A percentile compares a stretch with the other conserved stretches of the same genome.
Conservation (phyloP, 805 yeast species). For the Ogataea paradorogensis region DNA sequence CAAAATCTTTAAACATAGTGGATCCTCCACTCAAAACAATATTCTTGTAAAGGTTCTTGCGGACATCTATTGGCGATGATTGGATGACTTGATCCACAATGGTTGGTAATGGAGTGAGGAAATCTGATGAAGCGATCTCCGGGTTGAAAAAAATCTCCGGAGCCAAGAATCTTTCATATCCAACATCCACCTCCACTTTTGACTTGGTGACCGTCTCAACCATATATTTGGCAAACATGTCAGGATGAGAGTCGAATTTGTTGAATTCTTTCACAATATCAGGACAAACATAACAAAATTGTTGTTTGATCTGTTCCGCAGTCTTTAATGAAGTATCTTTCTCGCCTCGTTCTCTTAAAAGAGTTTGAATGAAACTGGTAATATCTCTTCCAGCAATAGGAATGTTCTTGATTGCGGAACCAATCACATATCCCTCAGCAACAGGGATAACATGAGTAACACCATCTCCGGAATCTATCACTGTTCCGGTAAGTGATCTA, state of each 20-base stretch:
- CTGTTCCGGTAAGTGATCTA: conserved; percentile 96
- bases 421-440: conserved; percentile 98
- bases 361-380: conserved; percentile 86
- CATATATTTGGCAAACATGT: conserved; percentile 87
- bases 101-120: conserved; percentile 92
- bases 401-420: conserved; percentile 93
- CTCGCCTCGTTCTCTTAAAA: conserved; percentile 96
- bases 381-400: conserved; percentile 99
- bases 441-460: conserved; percentile 99
- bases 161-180: conserved; percentile 95
- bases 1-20: conserved; percentile 98
- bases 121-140: conserved; percentile 93
- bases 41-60: conserved; percentile 93
- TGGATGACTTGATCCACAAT: conserved; percentile 95
- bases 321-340: conserved; percentile 89
- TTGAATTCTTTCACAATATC: conserved; percentile 95
- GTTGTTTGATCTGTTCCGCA: conserved; percentile 95
- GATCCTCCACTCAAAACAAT: conserved; percentile 97
- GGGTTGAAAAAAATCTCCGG: conserved; percentile 99
- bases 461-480: conserved; percentile 98
- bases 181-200: conserved; percentile 78
- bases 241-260: conserved; percentile 91
- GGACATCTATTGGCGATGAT: conserved; percentile 94
- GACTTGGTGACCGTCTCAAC: conserved; percentile 76
- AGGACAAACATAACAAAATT: conserved; percentile 95